Conservation (phyloP, 129 eudicot genomes). For the Dittrichia graveolens region DNA sequence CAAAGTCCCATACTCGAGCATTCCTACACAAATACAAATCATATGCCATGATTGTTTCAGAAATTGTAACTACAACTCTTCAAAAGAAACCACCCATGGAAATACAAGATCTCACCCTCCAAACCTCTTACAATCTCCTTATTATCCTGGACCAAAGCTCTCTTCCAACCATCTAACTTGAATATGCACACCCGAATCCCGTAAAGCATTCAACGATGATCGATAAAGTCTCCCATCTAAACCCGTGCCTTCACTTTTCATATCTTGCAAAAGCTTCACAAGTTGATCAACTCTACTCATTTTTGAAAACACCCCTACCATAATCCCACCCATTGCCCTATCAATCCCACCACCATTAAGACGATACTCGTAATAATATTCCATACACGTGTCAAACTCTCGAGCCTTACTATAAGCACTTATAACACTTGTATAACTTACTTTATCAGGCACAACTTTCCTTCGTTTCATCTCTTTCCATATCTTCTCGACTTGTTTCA, state of each 20-base stretch:
- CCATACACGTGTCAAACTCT: slow-evolving; percentile 65
- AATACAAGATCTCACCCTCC: neutral
- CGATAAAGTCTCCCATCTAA: slow-evolving; percentile 72
- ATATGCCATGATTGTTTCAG: neutral
- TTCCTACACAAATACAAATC: neutral
- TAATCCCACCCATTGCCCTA: slow-evolving; percentile 83
- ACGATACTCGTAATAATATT: slow-evolving; percentile 63
- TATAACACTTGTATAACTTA: slow-evolving; percentile 80
- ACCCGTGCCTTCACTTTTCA: slow-evolving; percentile 68
- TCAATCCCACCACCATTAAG: slow-evolving; percentile 66
- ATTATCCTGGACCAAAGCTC: slow-evolving; percentile 41
- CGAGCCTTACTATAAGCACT: slow-evolving; percentile 69
- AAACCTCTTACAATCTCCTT: slow-evolving; percentile 17
- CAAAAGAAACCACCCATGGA: slow-evolving; percentile 5
- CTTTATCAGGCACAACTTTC: slow-evolving; percentile 61
- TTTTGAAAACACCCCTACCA: slow-evolving; percentile 90
- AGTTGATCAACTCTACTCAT: slow-evolving; percentile 63
- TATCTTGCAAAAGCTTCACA: slow-evolving; percentile 76
- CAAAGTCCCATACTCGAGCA: too few species aligned
- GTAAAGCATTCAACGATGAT: slow-evolving; percentile 75
- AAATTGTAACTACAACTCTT: neutral
- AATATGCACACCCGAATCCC: slow-evolving; percentile 70
- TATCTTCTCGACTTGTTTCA: slow-evolving; percentile 74
- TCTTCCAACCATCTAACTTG: slow-evolving; percentile 80
- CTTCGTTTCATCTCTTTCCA: slow-evolving; percentile 97